Evolutionary conservation across 345 rosid genomes (phyloP).

Genomic region (Raphanus raphanistrum): DNA sequence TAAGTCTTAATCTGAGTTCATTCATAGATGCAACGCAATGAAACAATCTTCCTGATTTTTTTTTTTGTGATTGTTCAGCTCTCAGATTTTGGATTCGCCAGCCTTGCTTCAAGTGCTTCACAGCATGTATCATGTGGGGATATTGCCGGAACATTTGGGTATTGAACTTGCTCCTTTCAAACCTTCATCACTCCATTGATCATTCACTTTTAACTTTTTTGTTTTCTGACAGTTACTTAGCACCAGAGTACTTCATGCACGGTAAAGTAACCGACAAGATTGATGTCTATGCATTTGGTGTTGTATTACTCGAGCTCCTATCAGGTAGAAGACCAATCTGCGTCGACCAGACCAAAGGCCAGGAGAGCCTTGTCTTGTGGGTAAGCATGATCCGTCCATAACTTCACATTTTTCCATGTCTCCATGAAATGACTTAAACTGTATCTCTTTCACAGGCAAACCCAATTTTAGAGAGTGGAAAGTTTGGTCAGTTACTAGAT

Average conservation of each 20-base stretch:
- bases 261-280: slow-evolving; percentile 91
- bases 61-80: slow-evolving; percentile 55
- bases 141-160: slow-evolving; percentile 98
- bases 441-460: slow-evolving; percentile 57
- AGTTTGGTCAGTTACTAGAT: slow-evolving; percentile 67
- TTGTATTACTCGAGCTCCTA: slow-evolving; percentile 89
- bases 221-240: slow-evolving; percentile 72
- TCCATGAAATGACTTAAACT: slow-evolving; percentile 16
- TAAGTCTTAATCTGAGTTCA: slow-evolving; percentile 3
- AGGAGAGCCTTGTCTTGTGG: slow-evolving; percentile 94
- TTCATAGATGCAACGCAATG: slow-evolving; percentile 10
- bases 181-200: neutral
- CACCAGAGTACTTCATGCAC: slow-evolving; percentile 95
- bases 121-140: slow-evolving; percentile 52
- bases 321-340: slow-evolving; percentile 88
- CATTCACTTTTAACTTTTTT: slow-evolving; percentile 6
- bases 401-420: neutral
- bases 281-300: slow-evolving; percentile 94
- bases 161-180: slow-evolving; percentile 12
- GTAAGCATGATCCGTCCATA: slow-evolving; percentile 47
- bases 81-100: slow-evolving; percentile 95
- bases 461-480: slow-evolving; percentile 69
- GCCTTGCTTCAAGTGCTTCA: slow-evolving; percentile 51
- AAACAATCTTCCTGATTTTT: neutral
- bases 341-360: slow-evolving; percentile 58